Evolutionary conservation across 1,284 basidiomycete genomes (phyloP), one percentile per base, ranked within the genome.

Genomic region (Neotropicomus parvogracilis): DNA sequence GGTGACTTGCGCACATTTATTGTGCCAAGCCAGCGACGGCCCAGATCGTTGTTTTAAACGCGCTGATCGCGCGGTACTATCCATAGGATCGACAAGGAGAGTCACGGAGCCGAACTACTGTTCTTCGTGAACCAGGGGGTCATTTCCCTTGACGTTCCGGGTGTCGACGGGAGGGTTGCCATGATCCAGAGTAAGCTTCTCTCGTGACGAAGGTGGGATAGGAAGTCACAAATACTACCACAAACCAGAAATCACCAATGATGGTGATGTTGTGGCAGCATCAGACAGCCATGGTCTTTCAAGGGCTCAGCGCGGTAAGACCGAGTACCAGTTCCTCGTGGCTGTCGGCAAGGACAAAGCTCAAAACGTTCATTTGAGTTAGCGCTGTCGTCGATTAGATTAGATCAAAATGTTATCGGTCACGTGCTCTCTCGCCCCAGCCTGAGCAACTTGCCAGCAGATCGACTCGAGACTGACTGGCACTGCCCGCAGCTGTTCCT

Each of bases 141-240:
- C 31, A 6, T 42, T 33, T 21, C 5, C 40, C 29, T 44, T 49
- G 19, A 9, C 27, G 29, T 53, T 19, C 17, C 26, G 14, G n/a
- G 39, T 36, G 21, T 47, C 44, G 17, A 47, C 9, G 13, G 41
- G 49, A 29, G 41, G 39, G 17, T 46, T 16, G 41, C 38, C 40
- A 28, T 10, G n/a, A n/a, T n/a, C 57, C 2, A 52, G 48, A 21
- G 80, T 70, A 7, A 73, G 71, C 28, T 70, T 63, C 19, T 76
- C 70, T 40, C 4, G 75, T 43, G 29, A 63, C 60, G 2, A 82
- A 85, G 6, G 83, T 64, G 20, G 62, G 42, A 53, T 75, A 78
- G 61, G 80, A 82, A 16, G 83, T 67, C 26, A 54, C 44, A 3
- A 68, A 68, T 3, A 75, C 66, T 1, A 71, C 59, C 20, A 65